Conservation (phyloP, 495 filamentous ascomycete genomes). For the Podospora conica region DNA sequence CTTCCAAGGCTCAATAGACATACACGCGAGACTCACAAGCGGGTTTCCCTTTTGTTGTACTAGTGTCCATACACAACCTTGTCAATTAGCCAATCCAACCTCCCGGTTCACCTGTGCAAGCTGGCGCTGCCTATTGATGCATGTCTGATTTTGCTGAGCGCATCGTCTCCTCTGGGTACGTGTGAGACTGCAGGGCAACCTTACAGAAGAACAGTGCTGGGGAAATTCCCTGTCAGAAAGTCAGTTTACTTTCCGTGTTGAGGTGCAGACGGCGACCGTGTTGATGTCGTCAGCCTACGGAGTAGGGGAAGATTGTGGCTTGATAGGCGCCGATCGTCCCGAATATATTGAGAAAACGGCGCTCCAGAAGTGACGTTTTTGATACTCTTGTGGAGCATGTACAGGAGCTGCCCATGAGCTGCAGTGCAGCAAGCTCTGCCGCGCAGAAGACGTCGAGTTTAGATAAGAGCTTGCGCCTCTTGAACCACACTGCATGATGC, state of each 20-base stretch:
- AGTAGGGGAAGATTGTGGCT: background rate
- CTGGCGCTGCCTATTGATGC: background rate
- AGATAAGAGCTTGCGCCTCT: background rate
- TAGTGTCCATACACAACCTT: slow-evolving; percentile 37
- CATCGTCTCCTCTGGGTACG: background rate
- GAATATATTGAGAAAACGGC: background rate
- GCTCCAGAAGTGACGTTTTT: background rate
- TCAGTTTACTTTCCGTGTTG: background rate
- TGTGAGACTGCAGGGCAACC: background rate
- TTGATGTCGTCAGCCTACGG: background rate
- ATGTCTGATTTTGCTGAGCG: background rate
- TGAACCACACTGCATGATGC: background rate
- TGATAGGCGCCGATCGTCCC: background rate
- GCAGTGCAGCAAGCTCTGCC: background rate
- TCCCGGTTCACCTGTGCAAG: slow-evolving; percentile 6
- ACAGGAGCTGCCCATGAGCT: background rate
- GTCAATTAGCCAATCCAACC: slow-evolving; percentile 41
- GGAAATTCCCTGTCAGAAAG: too few species aligned
- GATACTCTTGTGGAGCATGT: too few species aligned
- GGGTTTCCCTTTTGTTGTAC: slow-evolving; percentile 45
- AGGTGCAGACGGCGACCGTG: too few species aligned
- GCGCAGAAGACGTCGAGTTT: background rate
- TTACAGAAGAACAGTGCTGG: background rate
- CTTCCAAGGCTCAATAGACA: slow-evolving; percentile 50
- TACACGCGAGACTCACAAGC: slow-evolving; percentile 32